phyloP scores from a whole-genome alignment of 345 rosid species.

The Camelina sativa region DNA sequence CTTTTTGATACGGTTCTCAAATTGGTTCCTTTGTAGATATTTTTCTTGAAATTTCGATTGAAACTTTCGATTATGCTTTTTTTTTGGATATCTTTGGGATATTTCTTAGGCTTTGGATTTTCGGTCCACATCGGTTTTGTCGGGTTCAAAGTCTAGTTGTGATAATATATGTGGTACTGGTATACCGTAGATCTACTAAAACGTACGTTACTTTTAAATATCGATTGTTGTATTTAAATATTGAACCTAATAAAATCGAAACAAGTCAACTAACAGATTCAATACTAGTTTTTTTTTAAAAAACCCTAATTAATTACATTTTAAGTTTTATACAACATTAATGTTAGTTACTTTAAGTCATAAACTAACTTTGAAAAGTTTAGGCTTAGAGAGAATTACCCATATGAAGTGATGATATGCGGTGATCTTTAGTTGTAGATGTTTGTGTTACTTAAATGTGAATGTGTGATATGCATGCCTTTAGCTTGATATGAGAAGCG shows the following conservation, averaged over 20 bases:
- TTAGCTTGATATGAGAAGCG: no score
- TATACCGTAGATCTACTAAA: not conserved
- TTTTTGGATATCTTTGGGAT: not conserved
- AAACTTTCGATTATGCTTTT: not conserved
- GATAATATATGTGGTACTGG: slow-evolving; percentile 7
- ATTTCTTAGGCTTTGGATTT: not conserved
- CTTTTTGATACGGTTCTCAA: not conserved
- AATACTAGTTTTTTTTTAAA: no score
- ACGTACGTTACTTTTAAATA: not conserved
- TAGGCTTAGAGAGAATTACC: no score
- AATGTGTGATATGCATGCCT: no score
- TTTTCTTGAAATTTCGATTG: not conserved
- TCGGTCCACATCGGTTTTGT: slow-evolving; percentile 15
- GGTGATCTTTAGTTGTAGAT: no score
- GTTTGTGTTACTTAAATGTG: no score
- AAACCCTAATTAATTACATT: no score
- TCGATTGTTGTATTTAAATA: not conserved
- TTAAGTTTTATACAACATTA: not conserved
- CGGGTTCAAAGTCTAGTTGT: not conserved
- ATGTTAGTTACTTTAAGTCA: no score
- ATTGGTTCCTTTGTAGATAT: slow-evolving; percentile 2
- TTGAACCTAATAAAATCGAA: not conserved
- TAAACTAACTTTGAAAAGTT: no score
- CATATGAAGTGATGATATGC: no score
- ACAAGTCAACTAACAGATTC: not conserved